phyloP scores from a whole-genome alignment of 2,329 filamentous ascomycete genomes.

The Chaetomiaceae sp. region DNA sequence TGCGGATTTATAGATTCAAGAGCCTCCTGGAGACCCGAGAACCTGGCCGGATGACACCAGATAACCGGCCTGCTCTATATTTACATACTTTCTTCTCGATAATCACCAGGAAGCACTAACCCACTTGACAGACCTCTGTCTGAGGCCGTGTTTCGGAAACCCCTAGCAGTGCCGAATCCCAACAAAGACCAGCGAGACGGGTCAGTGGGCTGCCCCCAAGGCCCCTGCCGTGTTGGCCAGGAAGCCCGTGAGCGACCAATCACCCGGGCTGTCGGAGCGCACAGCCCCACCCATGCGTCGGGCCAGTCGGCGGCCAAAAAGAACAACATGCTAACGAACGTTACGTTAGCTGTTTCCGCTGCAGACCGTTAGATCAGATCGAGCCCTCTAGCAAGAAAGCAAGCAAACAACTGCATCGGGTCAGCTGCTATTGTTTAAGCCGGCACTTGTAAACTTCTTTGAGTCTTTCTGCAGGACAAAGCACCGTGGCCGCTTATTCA shows the following conservation, averaged over 20 bases:
- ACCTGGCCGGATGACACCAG: no score
- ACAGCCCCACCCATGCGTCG: slow-evolving; percentile 9
- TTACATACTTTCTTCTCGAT: neutral
- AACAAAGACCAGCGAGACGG: neutral
- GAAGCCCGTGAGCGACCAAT: slow-evolving; percentile 14
- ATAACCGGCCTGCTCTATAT: no score
- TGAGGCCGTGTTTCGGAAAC: slow-evolving; percentile 17
- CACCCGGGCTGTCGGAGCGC: slow-evolving; percentile 4
- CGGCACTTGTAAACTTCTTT: neutral
- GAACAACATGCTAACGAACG: slow-evolving; percentile 16
- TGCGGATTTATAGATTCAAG: neutral
- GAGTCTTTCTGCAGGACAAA: slow-evolving; percentile 5
- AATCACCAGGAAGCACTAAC: neutral
- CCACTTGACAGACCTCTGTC: slow-evolving; percentile 1
- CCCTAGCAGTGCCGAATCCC: neutral
- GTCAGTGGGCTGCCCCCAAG: neutral
- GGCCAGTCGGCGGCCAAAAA: slow-evolving; percentile 10
- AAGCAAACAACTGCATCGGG: slow-evolving; percentile 4
- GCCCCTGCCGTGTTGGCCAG: slow-evolving; percentile 9
- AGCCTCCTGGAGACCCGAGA: neutral
- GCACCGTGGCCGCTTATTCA: slow-evolving; percentile 2
- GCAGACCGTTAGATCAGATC: no score
- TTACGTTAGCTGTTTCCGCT: neutral
- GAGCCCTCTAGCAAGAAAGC: neutral
- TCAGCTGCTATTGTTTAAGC: neutral